A percentile compares a stretch with the other conserved stretches of the same genome.
Conservation (phyloP, 768 basidiomycete genomes). For the Lactarius sanguifluus region DNA sequence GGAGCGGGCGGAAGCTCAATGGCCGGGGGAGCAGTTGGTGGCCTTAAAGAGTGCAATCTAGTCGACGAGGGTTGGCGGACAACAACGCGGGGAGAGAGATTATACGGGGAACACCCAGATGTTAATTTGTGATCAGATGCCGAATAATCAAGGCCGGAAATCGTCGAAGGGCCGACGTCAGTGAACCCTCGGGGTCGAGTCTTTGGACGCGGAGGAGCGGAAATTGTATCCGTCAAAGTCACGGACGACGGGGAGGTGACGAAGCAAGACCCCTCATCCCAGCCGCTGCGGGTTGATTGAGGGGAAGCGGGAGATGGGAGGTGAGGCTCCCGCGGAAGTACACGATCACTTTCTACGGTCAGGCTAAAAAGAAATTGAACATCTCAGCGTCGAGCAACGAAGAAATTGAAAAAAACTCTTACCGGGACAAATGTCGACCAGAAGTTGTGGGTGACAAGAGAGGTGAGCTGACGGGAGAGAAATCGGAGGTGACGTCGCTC, state of each 20-base stretch:
- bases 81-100: constrained; percentile 22
- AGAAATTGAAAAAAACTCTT: neutral
- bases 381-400: neutral
- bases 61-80: constrained; percentile 28
- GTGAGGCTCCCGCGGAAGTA: constrained; percentile 18
- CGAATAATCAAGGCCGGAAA: constrained; percentile 1
- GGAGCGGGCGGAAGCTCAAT: constrained; percentile 25
- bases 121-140: constrained; percentile 7
- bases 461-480: constrained; percentile 20
- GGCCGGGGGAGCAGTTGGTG: constrained; percentile 21
- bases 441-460: constrained; percentile 18
- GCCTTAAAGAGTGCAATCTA: constrained; percentile 13
- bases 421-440: constrained; percentile 26
- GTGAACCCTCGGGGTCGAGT: constrained; percentile 26
- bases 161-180: constrained; percentile 16
- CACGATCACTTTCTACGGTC: constrained; percentile 27
- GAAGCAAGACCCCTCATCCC: constrained; percentile 12
- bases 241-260: constrained; percentile 27
- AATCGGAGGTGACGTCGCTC: constrained; percentile 28
- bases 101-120: constrained; percentile 7
- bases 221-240: constrained; percentile 19
- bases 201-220: constrained; percentile 6
- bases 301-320: constrained; percentile 16
- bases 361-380: constrained; percentile 6
- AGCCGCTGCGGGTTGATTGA: constrained; percentile 4